phyloP scores from a whole-genome alignment of 805 yeast genomes.

The Hanseniaspora osmophila region DNA sequence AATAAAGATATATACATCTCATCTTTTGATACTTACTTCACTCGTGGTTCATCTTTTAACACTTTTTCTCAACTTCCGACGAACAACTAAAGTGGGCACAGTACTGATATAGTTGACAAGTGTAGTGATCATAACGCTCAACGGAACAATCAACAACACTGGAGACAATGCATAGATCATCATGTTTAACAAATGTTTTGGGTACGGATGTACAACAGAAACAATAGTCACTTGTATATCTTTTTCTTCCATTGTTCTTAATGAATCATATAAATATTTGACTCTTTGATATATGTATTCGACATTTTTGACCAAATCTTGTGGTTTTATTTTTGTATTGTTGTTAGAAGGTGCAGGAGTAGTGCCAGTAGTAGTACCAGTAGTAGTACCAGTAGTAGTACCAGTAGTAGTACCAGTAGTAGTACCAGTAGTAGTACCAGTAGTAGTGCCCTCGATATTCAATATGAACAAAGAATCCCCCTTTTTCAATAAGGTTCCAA shows the following conservation, averaged over 20 bases:
- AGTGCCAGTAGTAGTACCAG: neutral
- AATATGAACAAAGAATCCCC: conserved; percentile 71
- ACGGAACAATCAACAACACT: conserved; percentile 2
- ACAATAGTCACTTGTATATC: neutral
- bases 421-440: neutral
- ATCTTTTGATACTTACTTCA: too few relatives aligned
- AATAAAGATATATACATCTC: too few relatives aligned
- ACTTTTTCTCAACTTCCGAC: conserved; percentile 20
- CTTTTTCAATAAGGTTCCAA: conserved; percentile 72
- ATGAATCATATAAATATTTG: neutral
- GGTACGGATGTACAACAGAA: conserved; percentile 2
- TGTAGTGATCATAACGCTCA: conserved; percentile 7
- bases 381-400: neutral
- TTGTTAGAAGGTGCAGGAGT: neutral
- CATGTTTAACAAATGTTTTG: conserved; percentile 4
- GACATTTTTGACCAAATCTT: neutral
- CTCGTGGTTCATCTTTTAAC: conserved; percentile 19
- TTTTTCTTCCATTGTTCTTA: neutral
- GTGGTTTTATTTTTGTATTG: neutral
- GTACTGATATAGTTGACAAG: conserved; percentile 22
- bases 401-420: neutral
- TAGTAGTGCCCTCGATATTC: conserved; percentile 5
- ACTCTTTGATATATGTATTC: neutral
- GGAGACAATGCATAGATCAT: conserved; percentile 4
- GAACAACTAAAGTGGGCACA: conserved; percentile 21